Conservation (phyloP, 352 stramenopile species). For the Pythium utonaiense region DNA sequence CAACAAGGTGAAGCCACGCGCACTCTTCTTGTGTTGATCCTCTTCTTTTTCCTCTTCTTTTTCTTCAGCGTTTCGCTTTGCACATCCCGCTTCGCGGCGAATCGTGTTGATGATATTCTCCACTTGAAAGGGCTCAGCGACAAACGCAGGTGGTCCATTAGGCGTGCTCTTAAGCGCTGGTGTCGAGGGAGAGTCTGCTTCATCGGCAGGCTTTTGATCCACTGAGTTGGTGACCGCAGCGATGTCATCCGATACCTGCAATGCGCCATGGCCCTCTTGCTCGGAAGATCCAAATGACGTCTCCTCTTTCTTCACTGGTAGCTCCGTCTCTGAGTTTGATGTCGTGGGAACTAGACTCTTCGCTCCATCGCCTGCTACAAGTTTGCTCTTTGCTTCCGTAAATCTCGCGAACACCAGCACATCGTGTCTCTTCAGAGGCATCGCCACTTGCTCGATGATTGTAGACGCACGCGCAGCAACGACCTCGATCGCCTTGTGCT, state of each 20-base stretch:
- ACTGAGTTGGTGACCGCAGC: too few relatives aligned
- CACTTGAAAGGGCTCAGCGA: conserved; percentile 29
- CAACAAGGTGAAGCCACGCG: conserved; percentile 35
- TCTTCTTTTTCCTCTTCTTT: conserved; percentile 16
- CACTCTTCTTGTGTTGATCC: conserved; percentile 16
- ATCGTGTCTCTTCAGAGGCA: conserved; percentile 58
- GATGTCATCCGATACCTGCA: too few relatives aligned
- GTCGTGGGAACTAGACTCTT: not conserved
- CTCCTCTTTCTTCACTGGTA: not conserved
- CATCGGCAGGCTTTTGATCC: not conserved
- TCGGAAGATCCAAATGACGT: not conserved
- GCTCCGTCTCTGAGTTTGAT: not conserved
- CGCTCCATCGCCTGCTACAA: conserved; percentile 5
- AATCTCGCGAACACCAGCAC: conserved; percentile 47
- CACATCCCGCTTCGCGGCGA: conserved; percentile 67
- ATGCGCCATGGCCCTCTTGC: not conserved
- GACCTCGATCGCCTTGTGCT: conserved; percentile 49
- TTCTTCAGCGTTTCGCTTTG: conserved; percentile 17
- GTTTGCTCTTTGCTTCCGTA: conserved; percentile 21
- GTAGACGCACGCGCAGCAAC: conserved; percentile 38
- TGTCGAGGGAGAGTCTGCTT: not conserved
- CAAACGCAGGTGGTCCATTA: not conserved
- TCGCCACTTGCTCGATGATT: conserved; percentile 36
- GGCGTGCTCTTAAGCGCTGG: not conserved
- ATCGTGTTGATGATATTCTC: conserved; percentile 63